Base-by-base conservation (phyloP, 2,329 filamentous ascomycete genomes). In the Fusarium fujikuroi region DNA sequence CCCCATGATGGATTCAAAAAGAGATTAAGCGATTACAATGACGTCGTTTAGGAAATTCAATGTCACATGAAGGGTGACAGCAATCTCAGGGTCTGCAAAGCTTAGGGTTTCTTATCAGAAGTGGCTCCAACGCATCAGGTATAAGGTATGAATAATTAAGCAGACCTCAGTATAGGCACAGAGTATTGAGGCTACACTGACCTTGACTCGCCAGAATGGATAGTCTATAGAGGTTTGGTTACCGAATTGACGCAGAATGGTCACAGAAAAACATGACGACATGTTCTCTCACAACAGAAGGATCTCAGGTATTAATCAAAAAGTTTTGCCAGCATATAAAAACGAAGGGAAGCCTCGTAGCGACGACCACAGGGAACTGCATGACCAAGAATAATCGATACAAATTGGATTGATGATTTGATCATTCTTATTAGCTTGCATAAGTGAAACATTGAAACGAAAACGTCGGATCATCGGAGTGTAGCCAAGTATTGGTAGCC, bases 1-100 rank as follows among this genome's bases (percentile, higher is more conserved):
- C 88, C 21, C 89, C 89, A 0, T 76, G 76, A 72, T 77, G 1
- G 83, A 88, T 19, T 92, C 88, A 87, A 80, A 80, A 82, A 53
- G 85, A 87, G 66, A 82, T 91, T 11, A 77, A 80, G 75, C 83
- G 89, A 57, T 36, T 57, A 60, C 50, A 36, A 80, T 81, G 87
- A 91, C 75, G 88, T 90, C 7, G 84, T 84, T 9, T 85, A 84
- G 14, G 75, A 78, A 60, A n/a, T 34, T 34, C 47, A 43, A 57
- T 34, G 36, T 25, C n/a, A 43, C 30, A 28, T 53, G 32, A 43
- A 59, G 19, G 23, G 40, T 8, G 18, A 7, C n/a, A 21, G n/a
- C 6, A 54, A 28, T 54, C 1, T 16, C 50, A 28, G 9, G 50
- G 50, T 39, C 23, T 39, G 34, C 14, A 12, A 39, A 53, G 34